Evolutionary conservation across 495 filamentous ascomycete species (phyloP).

Genomic region (Oidiodendron maius): DNA sequence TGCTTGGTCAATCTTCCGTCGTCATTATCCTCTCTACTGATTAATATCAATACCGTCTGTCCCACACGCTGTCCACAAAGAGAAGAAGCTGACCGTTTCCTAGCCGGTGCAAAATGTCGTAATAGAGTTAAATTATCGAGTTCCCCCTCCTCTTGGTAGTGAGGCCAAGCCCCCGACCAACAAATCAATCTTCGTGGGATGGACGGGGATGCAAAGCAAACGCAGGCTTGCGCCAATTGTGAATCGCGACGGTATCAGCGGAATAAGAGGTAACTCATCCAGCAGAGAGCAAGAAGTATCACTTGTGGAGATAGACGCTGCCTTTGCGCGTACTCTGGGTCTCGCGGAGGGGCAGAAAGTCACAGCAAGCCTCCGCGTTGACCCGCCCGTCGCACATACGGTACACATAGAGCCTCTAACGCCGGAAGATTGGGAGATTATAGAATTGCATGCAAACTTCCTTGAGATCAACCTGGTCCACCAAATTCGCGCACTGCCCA

Average conservation of each 20-base stretch:
- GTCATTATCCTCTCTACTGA: conserved; percentile 74
- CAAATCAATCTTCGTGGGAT: conserved; percentile 78
- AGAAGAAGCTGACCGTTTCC: conserved; percentile 1
- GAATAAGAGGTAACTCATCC: conserved; percentile 37
- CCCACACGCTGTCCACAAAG: background rate
- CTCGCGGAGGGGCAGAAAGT: conserved; percentile 83
- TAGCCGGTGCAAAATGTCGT: conserved; percentile 92
- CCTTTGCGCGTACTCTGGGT: conserved; percentile 77
- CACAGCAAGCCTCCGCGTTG: conserved; percentile 63
- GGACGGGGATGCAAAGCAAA: conserved; percentile 96
- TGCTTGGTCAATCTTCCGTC: conserved; percentile 90
- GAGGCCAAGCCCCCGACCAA: conserved; percentile 38
- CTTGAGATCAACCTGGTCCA: conserved; percentile 88
- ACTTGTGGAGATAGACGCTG: conserved; percentile 82
- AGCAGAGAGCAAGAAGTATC: conserved; percentile 65
- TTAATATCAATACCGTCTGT: conserved; percentile 82
- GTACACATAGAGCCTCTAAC: conserved; percentile 95
- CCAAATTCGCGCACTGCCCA: conserved; percentile 89
- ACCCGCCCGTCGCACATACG: conserved; percentile 84
- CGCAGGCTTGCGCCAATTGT: conserved; percentile 67
- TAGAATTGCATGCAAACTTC: conserved; percentile 92
- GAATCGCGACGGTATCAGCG: conserved; percentile 62
- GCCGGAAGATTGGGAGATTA: conserved; percentile 96
- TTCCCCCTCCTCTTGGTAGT: conserved; percentile 26
- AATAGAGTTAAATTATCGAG: conserved; percentile 73